Percentiles rank a stretch among this genome's conserved stretches.
Conservation (phyloP, 2,329 filamentous ascomycete species). For the Thelonectria rubi region DNA sequence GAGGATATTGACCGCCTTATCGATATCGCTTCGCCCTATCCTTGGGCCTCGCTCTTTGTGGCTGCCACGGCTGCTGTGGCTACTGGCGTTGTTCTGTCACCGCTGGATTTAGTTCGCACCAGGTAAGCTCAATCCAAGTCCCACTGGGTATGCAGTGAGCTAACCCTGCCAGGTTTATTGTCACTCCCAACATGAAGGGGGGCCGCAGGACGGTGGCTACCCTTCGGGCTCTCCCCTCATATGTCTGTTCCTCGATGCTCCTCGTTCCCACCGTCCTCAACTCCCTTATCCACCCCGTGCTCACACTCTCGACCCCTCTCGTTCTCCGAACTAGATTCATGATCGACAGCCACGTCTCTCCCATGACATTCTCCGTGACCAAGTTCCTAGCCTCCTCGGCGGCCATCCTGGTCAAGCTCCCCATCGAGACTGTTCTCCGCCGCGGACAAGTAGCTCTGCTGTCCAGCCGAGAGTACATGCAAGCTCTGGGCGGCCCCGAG, state of each 20-base stretch:
- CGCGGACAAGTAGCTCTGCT: constrained; percentile 84
- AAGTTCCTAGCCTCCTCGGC: constrained; percentile 83
- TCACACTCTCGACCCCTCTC: constrained; percentile 84
- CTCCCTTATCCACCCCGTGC: constrained; percentile 82
- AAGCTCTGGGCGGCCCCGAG: constrained; percentile 56
- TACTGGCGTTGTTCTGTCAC: constrained; percentile 83
- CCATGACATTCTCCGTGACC: constrained; percentile 81
- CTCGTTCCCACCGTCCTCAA: constrained; percentile 87
- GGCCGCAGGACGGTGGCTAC: constrained; percentile 82
- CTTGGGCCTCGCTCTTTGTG: constrained; percentile 81
- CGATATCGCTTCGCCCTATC: constrained; percentile 79
- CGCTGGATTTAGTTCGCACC: constrained; percentile 90
- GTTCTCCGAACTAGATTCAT: constrained; percentile 85
- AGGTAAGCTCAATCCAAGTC: constrained; percentile 53
- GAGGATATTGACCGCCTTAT: constrained; percentile 81
- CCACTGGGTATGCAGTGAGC: constrained; percentile 18
- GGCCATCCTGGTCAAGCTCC: constrained; percentile 87
- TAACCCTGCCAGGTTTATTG: constrained; percentile 71
- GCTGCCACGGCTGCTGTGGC: constrained; percentile 70
- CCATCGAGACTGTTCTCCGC: constrained; percentile 89
- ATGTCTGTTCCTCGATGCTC: constrained; percentile 74
- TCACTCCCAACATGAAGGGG: constrained; percentile 79
- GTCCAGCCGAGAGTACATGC: constrained; percentile 60
- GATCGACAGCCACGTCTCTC: constrained; percentile 83
- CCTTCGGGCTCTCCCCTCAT: constrained; percentile 80